Base-by-base conservation (phyloP, 75 land plant species). In the Picea sitchensis region DNA sequence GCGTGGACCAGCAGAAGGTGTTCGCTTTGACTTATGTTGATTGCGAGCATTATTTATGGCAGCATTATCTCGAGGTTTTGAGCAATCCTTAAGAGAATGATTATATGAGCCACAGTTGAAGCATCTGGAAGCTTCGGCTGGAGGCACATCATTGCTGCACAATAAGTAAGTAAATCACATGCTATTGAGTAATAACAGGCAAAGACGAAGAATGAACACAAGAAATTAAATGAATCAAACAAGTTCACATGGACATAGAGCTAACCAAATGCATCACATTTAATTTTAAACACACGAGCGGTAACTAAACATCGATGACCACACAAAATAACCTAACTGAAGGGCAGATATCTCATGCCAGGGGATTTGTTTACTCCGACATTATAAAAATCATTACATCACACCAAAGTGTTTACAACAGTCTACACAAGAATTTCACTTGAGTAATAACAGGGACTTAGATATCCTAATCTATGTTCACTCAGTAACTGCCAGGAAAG, bases 81-180 rank as follows among this genome's bases (percentile, higher is more conserved):
- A 87, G 65, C 99, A 96, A 64, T 96, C 93, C 82, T 85, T 92
- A 51, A 96, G 71, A 12, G 89, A 82, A 88, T 96, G 99, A 77
- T 82, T 91, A 56, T 96, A 96, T 68, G 98, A 94, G 44, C 95
- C 95, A 85, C 99, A 96, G 72, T 96, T 96, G 81, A 96, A 96
- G 83, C 99, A 96, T 81, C 99, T 91, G 68, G 90, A 83, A 20
- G 86, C 87, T 56, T 88, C 85, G 61, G 83, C 91, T 65, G 77
- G 73, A n/a, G 54, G 60, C 61, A 87, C 92, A 59, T 82, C 58
- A 30, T 67, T 60, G 76, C 93, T 88, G 75, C 76, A 76, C 41
- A 64, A 65, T 20, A 82, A 77, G 31, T 20, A 82, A 77, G 31
- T 6, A 61, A 30, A 58, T 51, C 58, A 71, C 21, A 38, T n/a